phyloP scores from a whole-genome alignment of 2,329 filamentous ascomycete genomes.

The Diaporthe citrichinensis region DNA sequence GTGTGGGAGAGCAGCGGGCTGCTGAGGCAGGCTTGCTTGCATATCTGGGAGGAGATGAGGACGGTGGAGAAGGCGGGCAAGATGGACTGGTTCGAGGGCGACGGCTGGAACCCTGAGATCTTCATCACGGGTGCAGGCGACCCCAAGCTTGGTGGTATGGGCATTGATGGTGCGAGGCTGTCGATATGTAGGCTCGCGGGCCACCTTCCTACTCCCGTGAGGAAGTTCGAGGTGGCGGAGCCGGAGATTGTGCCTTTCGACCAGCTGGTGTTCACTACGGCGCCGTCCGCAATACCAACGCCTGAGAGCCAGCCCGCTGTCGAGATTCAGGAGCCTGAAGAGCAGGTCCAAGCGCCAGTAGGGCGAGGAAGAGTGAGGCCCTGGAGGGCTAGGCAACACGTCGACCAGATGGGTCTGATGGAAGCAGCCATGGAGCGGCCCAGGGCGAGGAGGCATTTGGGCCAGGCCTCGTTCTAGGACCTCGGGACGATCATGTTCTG shows the following conservation, averaged over 20 bases:
- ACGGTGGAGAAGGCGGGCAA: conserved; percentile 44
- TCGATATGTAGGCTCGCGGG: conserved; percentile 53
- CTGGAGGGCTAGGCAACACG: not conserved
- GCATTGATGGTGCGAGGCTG: conserved; percentile 51
- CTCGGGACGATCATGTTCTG: not conserved
- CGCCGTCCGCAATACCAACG: conserved; percentile 32
- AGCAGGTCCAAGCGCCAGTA: conserved; percentile 14
- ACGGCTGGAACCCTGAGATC: conserved; percentile 52
- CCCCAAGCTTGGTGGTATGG: conserved; percentile 47
- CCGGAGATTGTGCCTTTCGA: conserved; percentile 52
- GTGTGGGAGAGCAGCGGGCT: conserved; percentile 28
- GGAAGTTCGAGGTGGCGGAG: conserved; percentile 25
- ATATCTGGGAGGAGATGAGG: conserved; percentile 51
- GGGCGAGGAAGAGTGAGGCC: conserved; percentile 21
- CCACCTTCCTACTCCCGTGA: conserved; percentile 45
- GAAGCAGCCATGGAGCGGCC: conserved; percentile 33
- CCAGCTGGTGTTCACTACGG: conserved; percentile 48
- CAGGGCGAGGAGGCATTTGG: conserved; percentile 7
- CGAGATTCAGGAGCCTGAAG: conserved; percentile 42
- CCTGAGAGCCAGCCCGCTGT: conserved; percentile 33
- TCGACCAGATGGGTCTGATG: conserved; percentile 36
- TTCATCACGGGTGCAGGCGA: conserved; percentile 54
- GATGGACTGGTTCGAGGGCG: conserved; percentile 46
- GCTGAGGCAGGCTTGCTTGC: conserved; percentile 44
- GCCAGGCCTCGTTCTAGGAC: conserved; percentile 37